Evolutionary conservation across 306 rosid species (phyloP), one percentile per base, ranked within the genome.

Genomic region (Vigna unguiculata): DNA sequence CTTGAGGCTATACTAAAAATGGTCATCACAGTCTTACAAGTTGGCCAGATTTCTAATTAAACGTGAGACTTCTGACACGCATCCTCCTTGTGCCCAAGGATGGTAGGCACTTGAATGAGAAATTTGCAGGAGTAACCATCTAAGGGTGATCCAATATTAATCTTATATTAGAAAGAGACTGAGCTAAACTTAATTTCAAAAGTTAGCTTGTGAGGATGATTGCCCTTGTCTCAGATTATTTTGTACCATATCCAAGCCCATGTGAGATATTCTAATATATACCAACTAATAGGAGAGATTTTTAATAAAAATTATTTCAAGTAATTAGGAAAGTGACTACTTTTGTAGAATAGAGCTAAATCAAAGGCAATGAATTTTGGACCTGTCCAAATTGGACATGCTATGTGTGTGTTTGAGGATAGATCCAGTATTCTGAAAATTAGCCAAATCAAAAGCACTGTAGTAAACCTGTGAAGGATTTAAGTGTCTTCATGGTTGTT

Each of bases 401-500:
- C 2, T 38, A 25, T 25, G 28, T 25, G 28, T 25, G 28, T 25
- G 34, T 62, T 57, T 71, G 63, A 38, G 30, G 30, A 3, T 25
- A 69, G 43, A 38, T 64, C 71, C 0, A 40, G 65, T 19, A 69
- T 76, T 64, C 71, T 30, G 41, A 41, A 78, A 66, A 49, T 63
- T 66, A 64, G 58, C 52, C 9, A 53, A 73, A 59, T 25, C 25
- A 16, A 40, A 45, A 61, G 64, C 38, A 41, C 51, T 58, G 61
- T 22, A 48, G 68, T 36, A 60, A 65, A 66, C 95, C 98, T 94
- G 96, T 36, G 95, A 83, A 62, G 97, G 91, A 81, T 87, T 92
- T 57, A 84, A 83, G 54, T 80, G 81, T 77, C 85, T 81, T 96
- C 98, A 94, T 64, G 98, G 98, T 79, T 88, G 95, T 85, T 90